Evolutionary conservation across 306 rosid species (phyloP), one percentile per base, ranked within the genome.

Genomic region (Pyrus pyrifolia): DNA sequence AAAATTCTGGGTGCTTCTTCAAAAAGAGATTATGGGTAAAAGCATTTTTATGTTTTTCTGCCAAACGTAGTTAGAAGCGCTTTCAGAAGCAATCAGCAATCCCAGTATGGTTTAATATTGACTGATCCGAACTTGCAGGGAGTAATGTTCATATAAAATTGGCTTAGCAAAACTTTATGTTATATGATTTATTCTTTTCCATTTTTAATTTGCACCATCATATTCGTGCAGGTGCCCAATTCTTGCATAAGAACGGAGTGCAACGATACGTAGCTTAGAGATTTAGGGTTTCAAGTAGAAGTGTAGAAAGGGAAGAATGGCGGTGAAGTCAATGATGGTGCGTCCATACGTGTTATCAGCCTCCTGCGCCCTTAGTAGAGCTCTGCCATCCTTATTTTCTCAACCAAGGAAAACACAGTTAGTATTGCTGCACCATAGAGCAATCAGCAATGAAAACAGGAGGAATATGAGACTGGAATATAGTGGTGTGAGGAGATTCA

Each of bases 401-500:
- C 60, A 27, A 42, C 49, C 27, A 29, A 44, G 38, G 38, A 68
- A 68, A 55, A 11, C 68, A 4, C 25, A 18, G 67, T 60, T 42
- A 51, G 59, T 73, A 29, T 13, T 38, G 42, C 10, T 38, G 10
- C 6, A 38, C 14, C 12, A 27, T 11, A 49, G 52, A 27, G 74
- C 53, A 67, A 68, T 13, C 3, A 31, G 25, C 25, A 74, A 25
- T 14, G 27, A 49, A 21, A 5, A 30, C n/a, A 51, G 70, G 11
- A 66, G 12, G 25, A 21, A 23, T 2, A 18, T 14, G 40, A 76
- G 61, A 49, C 45, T 63, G 57, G 71, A 46, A 44, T 63, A 85
- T 57, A 61, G 71, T 31, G 71, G 70, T 31, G 42, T 42, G 40
- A 86, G 92, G 76, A 80, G 81, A 9, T 78, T 86, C 63, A 67